A percentile compares a stretch with the other conserved stretches of the same genome.
Evolutionary conservation across 1,284 basidiomycete species (phyloP).

Genomic region (Moniliella sp.): DNA sequence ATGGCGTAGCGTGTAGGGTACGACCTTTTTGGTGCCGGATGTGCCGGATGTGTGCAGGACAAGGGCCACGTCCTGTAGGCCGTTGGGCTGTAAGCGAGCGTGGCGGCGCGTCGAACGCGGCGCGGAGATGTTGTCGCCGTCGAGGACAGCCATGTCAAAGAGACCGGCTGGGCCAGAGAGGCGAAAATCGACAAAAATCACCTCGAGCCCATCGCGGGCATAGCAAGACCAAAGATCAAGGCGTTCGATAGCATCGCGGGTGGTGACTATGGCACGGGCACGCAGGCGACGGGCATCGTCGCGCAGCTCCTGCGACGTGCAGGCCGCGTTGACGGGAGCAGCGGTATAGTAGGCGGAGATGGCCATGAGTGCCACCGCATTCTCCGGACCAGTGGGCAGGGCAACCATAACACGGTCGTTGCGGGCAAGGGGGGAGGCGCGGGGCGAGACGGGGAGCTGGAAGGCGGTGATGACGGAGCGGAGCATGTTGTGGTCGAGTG

Average conservation of each 20-base stretch:
- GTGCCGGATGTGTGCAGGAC: slow-evolving; percentile 45
- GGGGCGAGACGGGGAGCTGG: slow-evolving; percentile 10
- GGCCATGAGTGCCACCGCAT: slow-evolving; percentile 21
- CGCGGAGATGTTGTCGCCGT: slow-evolving; percentile 5
- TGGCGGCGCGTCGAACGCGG: slow-evolving; percentile 10
- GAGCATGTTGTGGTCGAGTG: slow-evolving; percentile 23
- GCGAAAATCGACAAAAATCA: slow-evolving; percentile 24
- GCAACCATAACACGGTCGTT: slow-evolving; percentile 33
- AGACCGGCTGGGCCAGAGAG: slow-evolving; percentile 20
- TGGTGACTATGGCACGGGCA: slow-evolving; percentile 26
- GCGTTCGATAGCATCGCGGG: slow-evolving; percentile 20
- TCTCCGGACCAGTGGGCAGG: slow-evolving; percentile 27
- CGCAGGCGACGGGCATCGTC: slow-evolving; percentile 26
- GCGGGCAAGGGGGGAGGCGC: slow-evolving; percentile 9
- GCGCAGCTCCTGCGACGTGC: slow-evolving; percentile 25
- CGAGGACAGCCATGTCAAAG: slow-evolving; percentile 23
- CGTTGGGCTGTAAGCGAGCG: slow-evolving; percentile 11
- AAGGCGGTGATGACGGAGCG: slow-evolving; percentile 20
- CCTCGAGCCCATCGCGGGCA: slow-evolving; percentile 22
- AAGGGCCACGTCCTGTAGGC: slow-evolving; percentile 36
- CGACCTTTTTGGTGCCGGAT: slow-evolving; percentile 41
- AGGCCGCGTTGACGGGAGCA: slow-evolving; percentile 28
- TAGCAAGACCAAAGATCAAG: slow-evolving; percentile 14
- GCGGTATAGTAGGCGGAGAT: slow-evolving; percentile 29
- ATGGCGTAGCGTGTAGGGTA: slow-evolving; percentile 44